Conservation (phyloP, 139 green algal species). For the Tetradesmus obliquus region DNA sequence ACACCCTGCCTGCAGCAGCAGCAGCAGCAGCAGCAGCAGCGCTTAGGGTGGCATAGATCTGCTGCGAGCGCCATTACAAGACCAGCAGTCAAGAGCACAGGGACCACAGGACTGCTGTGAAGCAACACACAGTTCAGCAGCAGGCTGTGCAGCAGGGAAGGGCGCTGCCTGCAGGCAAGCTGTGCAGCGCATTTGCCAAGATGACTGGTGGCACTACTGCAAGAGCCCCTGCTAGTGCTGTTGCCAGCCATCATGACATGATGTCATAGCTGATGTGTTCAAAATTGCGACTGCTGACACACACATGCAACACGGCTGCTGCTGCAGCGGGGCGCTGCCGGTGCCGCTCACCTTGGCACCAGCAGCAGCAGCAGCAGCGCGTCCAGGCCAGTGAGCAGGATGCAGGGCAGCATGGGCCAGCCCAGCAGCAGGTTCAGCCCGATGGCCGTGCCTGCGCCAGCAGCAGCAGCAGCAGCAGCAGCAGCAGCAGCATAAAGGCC, state of each 20-base stretch:
- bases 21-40: not conserved
- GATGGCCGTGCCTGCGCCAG: slow-evolving; percentile 59
- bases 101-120: no score
- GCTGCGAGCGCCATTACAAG: no score
- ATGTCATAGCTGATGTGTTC: no score
- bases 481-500: not conserved
- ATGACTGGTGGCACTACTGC: no score
- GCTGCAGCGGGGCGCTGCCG: not conserved
- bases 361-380: slow-evolving; percentile 63
- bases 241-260: no score
- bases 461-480: not conserved
- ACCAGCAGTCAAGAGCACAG: no score
- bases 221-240: no score
- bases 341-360: slow-evolving; percentile 46
- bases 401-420: slow-evolving; percentile 65
- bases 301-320: not conserved
- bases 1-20: not conserved
- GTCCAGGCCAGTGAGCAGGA: slow-evolving; percentile 63
- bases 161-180: no score
- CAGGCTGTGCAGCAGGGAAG: not conserved
- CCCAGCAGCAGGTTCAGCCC: slow-evolving; percentile 72
- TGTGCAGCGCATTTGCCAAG: no score
- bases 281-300: not conserved
- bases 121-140: not conserved
- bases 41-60: not conserved